phyloP scores from a whole-genome alignment of 2,329 filamentous ascomycete species.

The Ophiosphaerella korrae region DNA sequence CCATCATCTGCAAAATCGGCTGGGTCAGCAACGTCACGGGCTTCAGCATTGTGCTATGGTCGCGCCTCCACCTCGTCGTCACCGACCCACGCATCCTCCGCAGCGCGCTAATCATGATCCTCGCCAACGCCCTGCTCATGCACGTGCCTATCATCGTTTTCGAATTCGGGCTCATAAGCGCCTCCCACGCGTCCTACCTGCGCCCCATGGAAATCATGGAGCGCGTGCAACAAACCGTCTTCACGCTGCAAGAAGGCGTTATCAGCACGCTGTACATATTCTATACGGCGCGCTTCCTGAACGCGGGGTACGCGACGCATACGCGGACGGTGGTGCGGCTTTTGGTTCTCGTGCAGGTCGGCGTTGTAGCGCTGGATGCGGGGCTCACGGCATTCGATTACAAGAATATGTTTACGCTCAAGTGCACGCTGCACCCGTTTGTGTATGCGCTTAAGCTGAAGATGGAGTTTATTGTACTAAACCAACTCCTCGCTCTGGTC shows the following conservation, averaged over 20 bases:
- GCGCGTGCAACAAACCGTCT: slow-evolving; percentile 45
- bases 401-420: slow-evolving; percentile 9
- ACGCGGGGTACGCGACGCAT: slow-evolving; percentile 32
- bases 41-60: slow-evolving; percentile 63
- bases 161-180: slow-evolving; percentile 7
- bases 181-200: slow-evolving; percentile 3
- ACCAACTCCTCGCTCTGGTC: slow-evolving; percentile 21
- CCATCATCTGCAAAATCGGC: slow-evolving; percentile 51
- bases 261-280: slow-evolving; percentile 53
- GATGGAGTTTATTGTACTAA: slow-evolving; percentile 58
- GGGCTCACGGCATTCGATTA: slow-evolving; percentile 10
- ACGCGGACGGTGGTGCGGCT: slow-evolving; percentile 7
- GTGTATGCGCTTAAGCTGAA: slow-evolving; percentile 52
- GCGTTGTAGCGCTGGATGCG: slow-evolving; percentile 12
- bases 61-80: slow-evolving; percentile 62
- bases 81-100: slow-evolving; percentile 52
- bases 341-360: slow-evolving; percentile 7
- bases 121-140: slow-evolving; percentile 56
- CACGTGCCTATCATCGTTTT: slow-evolving; percentile 57
- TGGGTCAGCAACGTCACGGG: slow-evolving; percentile 64
- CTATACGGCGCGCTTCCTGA: slow-evolving; percentile 48
- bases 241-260: slow-evolving; percentile 40
- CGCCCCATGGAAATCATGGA: slow-evolving; percentile 11
- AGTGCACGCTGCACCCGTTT: slow-evolving; percentile 38
- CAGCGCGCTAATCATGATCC: slow-evolving; percentile 59